phyloP scores from a whole-genome alignment of 805 yeast genomes.

The Candida succiphila region DNA sequence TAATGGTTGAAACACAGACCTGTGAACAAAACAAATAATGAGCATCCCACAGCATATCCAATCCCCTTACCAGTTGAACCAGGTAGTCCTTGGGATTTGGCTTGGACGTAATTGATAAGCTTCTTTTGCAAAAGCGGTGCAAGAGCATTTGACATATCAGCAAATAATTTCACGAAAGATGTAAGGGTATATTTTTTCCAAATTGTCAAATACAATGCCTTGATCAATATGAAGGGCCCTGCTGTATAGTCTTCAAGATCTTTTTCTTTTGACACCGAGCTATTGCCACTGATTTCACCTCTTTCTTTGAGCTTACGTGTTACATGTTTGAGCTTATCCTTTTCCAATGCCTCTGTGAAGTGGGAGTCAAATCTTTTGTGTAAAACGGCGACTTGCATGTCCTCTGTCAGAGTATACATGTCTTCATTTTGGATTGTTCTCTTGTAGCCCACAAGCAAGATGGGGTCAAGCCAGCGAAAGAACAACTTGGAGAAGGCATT shows the following conservation, averaged over 20 bases:
- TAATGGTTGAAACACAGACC: slow-evolving; percentile 43
- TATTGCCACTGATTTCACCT: slow-evolving; percentile 10
- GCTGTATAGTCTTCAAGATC: slow-evolving; percentile 17
- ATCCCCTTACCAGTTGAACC: slow-evolving; percentile 43
- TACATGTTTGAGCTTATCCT: slow-evolving; percentile 17
- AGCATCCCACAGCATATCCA: slow-evolving; percentile 61
- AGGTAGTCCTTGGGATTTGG: slow-evolving; percentile 29
- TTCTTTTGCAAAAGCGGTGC: slow-evolving; percentile 53
- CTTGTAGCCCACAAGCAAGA: slow-evolving; percentile 53
- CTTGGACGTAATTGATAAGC: slow-evolving; percentile 47
- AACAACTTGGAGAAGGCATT: slow-evolving; percentile 30
- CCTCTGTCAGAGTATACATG: slow-evolving; percentile 35
- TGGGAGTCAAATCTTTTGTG: slow-evolving; percentile 21
- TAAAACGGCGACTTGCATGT: slow-evolving; percentile 31
- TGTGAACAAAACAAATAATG: slow-evolving; percentile 35
- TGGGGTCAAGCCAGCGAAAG: slow-evolving; percentile 56
- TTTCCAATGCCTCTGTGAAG: neutral
- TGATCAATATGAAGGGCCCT: slow-evolving; percentile 14
- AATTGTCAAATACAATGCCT: slow-evolving; percentile 31
- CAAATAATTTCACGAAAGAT: slow-evolving; percentile 26
- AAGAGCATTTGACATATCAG: slow-evolving; percentile 38
- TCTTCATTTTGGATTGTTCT: slow-evolving; percentile 61
- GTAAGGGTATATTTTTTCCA: slow-evolving; percentile 29
- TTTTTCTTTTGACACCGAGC: slow-evolving; percentile 6
- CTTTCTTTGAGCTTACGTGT: slow-evolving; percentile 18